A percentile compares a stretch with the other conserved stretches of the same genome.
phyloP scores from a whole-genome alignment of 2,329 filamentous ascomycete genomes.

The Sporothrix mexicana region DNA sequence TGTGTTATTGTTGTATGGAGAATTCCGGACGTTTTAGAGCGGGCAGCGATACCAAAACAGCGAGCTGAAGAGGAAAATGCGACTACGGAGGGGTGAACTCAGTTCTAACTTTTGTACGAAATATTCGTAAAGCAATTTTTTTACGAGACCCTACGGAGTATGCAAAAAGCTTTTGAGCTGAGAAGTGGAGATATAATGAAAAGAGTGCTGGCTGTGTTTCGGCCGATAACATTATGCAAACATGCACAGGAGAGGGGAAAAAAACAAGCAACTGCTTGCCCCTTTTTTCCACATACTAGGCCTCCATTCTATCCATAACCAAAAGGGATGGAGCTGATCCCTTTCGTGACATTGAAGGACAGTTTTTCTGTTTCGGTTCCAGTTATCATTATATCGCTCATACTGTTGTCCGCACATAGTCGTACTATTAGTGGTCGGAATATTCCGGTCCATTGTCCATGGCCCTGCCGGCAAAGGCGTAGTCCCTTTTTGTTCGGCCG shows the following conservation, averaged over 20 bases:
- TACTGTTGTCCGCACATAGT: neutral
- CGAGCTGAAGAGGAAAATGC: no score
- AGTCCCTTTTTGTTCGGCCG: neutral
- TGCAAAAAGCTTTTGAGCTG: neutral
- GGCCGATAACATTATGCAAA: constrained; percentile 4
- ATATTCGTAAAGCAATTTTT: no score
- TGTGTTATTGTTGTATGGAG: no score
- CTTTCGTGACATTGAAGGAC: constrained; percentile 4
- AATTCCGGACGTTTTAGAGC: no score
- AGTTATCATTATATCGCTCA: neutral
- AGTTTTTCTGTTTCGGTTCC: no score
- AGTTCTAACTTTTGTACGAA: no score
- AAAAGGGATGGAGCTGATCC: neutral
- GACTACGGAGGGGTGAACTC: no score
- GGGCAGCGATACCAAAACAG: no score
- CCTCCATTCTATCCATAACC: neutral
- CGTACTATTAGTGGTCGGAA: neutral
- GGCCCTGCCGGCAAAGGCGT: neutral
- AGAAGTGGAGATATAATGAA: neutral
- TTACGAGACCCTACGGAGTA: no score
- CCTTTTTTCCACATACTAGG: neutral
- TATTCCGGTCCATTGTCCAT: no score
- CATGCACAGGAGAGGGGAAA: neutral
- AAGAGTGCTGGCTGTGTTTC: neutral
- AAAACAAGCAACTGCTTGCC: neutral